These are phyloP conservation scores for Pleurotus pulmonarius DNA, from an alignment of 768 basidiomycete genomes.

Conservation along the genomic window DNA sequence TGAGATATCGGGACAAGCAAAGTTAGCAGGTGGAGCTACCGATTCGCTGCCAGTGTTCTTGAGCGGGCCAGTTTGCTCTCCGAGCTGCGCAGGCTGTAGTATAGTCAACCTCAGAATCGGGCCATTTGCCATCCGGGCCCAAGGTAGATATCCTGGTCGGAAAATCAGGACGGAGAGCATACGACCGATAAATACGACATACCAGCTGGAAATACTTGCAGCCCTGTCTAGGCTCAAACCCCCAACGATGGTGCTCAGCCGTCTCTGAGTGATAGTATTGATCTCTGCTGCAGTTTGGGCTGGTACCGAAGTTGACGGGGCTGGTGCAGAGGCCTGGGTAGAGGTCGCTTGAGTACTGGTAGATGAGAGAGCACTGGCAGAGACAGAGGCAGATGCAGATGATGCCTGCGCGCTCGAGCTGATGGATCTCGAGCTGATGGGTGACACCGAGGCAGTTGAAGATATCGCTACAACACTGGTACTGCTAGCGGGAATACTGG, in stretches of 20 bases:
- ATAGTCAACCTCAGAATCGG: slow-evolving; percentile 53
- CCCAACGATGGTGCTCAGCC: slow-evolving; percentile 40
- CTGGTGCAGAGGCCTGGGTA: neutral
- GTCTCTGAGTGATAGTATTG: slow-evolving; percentile 27
- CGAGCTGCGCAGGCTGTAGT: slow-evolving; percentile 58
- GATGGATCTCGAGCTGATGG: no score
- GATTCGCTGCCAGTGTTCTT: slow-evolving; percentile 53
- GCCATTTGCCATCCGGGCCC: slow-evolving; percentile 50
- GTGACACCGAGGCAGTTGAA: no score
- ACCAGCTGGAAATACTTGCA: slow-evolving; percentile 38
- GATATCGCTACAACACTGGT: neutral
- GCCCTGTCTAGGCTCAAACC: slow-evolving; percentile 24
- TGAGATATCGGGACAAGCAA: slow-evolving; percentile 1
- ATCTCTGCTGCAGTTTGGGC: slow-evolving; percentile 24
- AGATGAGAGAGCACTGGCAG: neutral
- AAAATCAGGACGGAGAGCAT: neutral
- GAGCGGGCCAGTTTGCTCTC: slow-evolving; percentile 69
- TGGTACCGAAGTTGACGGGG: slow-evolving; percentile 7
- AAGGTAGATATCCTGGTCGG: slow-evolving; percentile 42
- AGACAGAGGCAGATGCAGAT: neutral
- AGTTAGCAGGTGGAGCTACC: slow-evolving; percentile 28
- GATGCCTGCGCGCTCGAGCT: no score
- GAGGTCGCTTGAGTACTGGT: neutral
- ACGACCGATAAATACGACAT: slow-evolving; percentile 3
- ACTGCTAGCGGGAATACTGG: neutral